A percentile compares a stretch with the other conserved stretches of the same genome.
Conservation (phyloP, 148 eudicot species). For the Rhododendron kiyosumense region DNA sequence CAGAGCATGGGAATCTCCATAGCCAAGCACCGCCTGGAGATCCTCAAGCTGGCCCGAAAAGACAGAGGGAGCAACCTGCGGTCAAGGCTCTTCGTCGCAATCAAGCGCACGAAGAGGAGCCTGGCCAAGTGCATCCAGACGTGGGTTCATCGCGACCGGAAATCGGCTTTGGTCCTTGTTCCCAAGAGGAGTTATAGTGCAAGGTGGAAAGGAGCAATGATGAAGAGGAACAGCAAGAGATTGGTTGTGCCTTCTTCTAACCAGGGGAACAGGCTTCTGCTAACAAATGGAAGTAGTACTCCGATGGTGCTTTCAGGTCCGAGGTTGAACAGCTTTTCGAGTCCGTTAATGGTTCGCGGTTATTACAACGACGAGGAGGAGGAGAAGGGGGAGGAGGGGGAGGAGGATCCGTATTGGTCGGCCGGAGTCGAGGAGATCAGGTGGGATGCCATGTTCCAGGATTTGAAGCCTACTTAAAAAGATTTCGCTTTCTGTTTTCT, state of each 20-base stretch:
- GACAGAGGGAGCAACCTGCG: conserved; percentile 26
- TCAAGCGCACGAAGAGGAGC: conserved; percentile 43
- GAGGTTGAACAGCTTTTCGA: conserved; percentile 28
- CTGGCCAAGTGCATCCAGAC: conserved; percentile 36
- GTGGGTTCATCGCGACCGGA: conserved; percentile 30
- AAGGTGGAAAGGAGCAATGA: conserved; percentile 54
- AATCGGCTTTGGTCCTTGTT: conserved; percentile 44
- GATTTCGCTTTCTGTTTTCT: background rate
- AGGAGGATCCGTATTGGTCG: conserved; percentile 43
- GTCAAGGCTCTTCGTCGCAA: conserved; percentile 19
- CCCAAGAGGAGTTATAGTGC: conserved; percentile 44
- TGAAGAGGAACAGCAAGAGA: conserved; percentile 30
- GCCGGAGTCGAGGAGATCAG: conserved; percentile 59
- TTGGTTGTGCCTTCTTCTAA: conserved; percentile 11
- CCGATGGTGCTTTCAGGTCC: conserved; percentile 11
- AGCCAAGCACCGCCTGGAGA: conserved; percentile 92
- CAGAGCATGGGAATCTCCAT: conserved; percentile 92
- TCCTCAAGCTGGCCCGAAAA: conserved; percentile 66
- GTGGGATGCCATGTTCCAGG: conserved; percentile 91
- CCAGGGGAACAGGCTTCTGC: conserved; percentile 32
- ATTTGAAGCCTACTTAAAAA: conserved; percentile 68
- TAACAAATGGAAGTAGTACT: conserved; percentile 28
- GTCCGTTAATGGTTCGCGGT: conserved; percentile 42
- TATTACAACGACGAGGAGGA: conserved; percentile 16
- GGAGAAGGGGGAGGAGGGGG: conserved; percentile 15